Evolutionary conservation across 805 yeast genomes (phyloP).

Genomic region (Candida suzukii): DNA sequence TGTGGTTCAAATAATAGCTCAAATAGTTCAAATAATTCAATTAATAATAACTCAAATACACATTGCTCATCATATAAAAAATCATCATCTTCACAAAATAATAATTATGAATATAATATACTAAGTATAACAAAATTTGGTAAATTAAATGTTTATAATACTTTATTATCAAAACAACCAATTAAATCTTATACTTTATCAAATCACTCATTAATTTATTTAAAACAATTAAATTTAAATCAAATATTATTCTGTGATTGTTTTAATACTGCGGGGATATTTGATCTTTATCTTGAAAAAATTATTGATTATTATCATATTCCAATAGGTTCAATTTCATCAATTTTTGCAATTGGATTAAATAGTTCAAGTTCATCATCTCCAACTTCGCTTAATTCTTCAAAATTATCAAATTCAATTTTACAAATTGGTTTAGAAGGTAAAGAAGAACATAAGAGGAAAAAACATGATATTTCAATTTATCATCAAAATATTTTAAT

Average conservation of each 20-base stretch:
- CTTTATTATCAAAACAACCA: conserved; percentile 16
- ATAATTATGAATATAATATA: conserved; percentile 7
- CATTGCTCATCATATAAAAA: no score
- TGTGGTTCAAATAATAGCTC: no score
- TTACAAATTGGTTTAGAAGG: no score
- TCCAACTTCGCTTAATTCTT: no score
- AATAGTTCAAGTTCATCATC: no score
- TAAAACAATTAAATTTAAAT: conserved; percentile 6
- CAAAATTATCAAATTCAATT: no score
- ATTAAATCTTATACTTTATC: conserved; percentile 15
- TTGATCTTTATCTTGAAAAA: conserved; percentile 13
- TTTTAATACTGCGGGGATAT: conserved; percentile 16
- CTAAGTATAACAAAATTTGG: conserved; percentile 20
- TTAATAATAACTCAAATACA: no score
- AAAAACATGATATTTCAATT: conserved; percentile 3
- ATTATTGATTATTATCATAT: conserved; percentile 13
- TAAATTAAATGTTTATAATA: conserved; percentile 15
- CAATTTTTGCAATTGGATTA: conserved; percentile 3
- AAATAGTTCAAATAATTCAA: no score
- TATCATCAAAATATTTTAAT: conserved; percentile 8
- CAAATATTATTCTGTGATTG: conserved; percentile 19
- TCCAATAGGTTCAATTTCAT: conserved; percentile 19
- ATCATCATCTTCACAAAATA: not conserved
- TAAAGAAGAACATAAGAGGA: not conserved
- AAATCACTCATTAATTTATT: conserved; percentile 14